phyloP scores from a whole-genome alignment of 2,329 filamentous ascomycete species.

The Claviceps digitariae region DNA sequence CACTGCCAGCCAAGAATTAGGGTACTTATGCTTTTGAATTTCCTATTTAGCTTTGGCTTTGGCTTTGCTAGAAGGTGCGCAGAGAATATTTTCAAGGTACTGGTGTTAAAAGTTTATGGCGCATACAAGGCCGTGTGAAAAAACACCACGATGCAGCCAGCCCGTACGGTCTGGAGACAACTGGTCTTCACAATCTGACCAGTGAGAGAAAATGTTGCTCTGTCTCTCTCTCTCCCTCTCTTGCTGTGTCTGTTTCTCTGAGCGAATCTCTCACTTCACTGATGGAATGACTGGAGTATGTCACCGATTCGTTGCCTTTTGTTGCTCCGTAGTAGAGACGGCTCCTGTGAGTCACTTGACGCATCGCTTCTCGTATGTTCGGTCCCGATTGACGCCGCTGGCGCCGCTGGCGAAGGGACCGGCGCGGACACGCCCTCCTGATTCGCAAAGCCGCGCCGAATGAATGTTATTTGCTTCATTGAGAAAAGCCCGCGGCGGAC shows the following conservation, averaged over 20 bases:
- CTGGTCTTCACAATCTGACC: not conserved
- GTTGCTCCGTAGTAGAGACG: slow-evolving; percentile 13
- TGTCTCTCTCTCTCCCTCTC: not conserved
- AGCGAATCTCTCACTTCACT: not conserved
- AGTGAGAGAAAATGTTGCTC: not conserved
- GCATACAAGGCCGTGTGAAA: not conserved
- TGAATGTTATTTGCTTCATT: slow-evolving; percentile 21
- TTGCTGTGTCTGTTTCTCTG: not conserved
- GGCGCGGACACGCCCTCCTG: not conserved
- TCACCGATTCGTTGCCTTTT: slow-evolving; percentile 23
- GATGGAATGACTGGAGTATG: slow-evolving; percentile 14
- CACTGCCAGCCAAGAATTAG: not conserved
- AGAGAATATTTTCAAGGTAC: not conserved
- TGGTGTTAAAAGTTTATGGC: not conserved
- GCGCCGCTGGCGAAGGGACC: slow-evolving; percentile 3
- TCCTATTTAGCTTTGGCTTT: not conserved
- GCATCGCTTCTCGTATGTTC: slow-evolving; percentile 3
- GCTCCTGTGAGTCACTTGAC: slow-evolving; percentile 9
- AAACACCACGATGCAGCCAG: not conserved
- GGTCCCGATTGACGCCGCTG: slow-evolving; percentile 6
- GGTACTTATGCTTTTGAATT: not conserved
- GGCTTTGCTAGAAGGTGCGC: not conserved
- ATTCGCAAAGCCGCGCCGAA: slow-evolving; percentile 9
- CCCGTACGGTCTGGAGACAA: not conserved
- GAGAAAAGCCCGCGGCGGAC: slow-evolving; percentile 22